phyloP scores from a whole-genome alignment of 2,329 filamentous ascomycete genomes.

The Lachnellula cervina region DNA sequence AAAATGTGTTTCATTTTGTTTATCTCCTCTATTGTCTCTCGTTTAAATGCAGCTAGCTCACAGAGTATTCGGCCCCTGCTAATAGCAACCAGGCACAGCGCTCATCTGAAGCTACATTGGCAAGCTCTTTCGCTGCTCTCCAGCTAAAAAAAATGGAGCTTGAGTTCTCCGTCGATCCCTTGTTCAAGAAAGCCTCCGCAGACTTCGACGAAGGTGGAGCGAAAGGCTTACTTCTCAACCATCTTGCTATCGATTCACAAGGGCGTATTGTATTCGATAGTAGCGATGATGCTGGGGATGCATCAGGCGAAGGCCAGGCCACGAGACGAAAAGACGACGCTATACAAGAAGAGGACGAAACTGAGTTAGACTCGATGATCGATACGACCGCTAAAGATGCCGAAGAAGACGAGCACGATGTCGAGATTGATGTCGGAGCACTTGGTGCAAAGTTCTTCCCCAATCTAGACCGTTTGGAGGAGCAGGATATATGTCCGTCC shows the following conservation, averaged over 20 bases:
- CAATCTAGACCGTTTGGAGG: constrained; percentile 68
- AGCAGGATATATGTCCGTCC: constrained; percentile 89
- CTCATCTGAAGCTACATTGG: constrained; percentile 89
- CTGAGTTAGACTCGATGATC: constrained; percentile 33
- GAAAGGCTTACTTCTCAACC: constrained; percentile 90
- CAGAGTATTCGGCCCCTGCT: neutral
- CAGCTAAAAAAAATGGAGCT: constrained; percentile 97
- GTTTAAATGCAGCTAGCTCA: neutral
- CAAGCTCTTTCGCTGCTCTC: constrained; percentile 78
- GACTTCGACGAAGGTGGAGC: constrained; percentile 98
- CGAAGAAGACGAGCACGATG: constrained; percentile 48
- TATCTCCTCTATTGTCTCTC: neutral
- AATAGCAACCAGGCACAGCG: constrained; percentile 50
- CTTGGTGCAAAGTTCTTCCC: constrained; percentile 83
- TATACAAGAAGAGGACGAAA: constrained; percentile 43
- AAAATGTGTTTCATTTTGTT: too few species aligned
- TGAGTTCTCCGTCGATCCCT: constrained; percentile 90
- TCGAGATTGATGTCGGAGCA: constrained; percentile 72
- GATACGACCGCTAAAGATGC: constrained; percentile 38
- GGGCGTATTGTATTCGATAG: constrained; percentile 97
- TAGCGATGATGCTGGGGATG: constrained; percentile 74
- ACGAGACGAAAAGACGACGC: constrained; percentile 56
- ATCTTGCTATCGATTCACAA: constrained; percentile 88
- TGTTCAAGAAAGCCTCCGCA: constrained; percentile 99
- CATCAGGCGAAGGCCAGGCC: constrained; percentile 34